A percentile compares a stretch with the other conserved stretches of the same genome.
Evolutionary conservation across 2,329 filamentous ascomycete genomes (phyloP).

Genomic region (Cladosporium velox): DNA sequence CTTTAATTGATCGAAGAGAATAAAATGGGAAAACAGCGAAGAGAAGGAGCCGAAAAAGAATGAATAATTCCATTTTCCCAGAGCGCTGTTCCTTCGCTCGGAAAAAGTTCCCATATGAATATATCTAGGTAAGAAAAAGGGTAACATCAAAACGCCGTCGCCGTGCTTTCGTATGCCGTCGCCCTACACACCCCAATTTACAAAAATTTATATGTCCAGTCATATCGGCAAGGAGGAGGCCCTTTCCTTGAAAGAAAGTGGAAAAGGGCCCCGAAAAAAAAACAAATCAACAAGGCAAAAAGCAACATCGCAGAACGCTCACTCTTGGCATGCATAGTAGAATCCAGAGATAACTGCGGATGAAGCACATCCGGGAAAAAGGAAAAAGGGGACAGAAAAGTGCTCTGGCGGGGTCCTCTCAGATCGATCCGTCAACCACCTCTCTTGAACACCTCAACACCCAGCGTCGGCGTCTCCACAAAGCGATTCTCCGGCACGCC

Average conservation of each 20-base stretch:
- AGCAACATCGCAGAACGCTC: slow-evolving; percentile 7
- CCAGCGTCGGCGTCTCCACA: slow-evolving; percentile 68
- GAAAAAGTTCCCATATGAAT: not conserved
- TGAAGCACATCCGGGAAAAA: not conserved
- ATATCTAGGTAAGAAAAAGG: not conserved
- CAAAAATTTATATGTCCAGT: slow-evolving; percentile 8
- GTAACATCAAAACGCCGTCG: not conserved
- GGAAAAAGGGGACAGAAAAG: no score
- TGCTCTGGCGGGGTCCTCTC: not conserved
- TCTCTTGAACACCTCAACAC: slow-evolving; percentile 61
- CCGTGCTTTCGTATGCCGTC: not conserved
- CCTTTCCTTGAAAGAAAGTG: not conserved
- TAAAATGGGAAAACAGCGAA: not conserved
- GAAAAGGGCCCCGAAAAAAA: not conserved
- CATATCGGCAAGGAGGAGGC: not conserved
- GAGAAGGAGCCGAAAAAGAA: not conserved
- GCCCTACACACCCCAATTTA: not conserved
- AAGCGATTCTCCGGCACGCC: slow-evolving; percentile 66
- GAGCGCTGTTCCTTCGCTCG: not conserved
- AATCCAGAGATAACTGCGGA: not conserved
- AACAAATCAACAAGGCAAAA: not conserved
- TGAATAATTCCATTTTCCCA: not conserved
- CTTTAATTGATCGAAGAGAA: no score
- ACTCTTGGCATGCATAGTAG: not conserved
- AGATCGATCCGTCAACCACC: slow-evolving; percentile 23